Evolutionary conservation across 2,329 filamentous ascomycete species (phyloP), one percentile per base, ranked within the genome.

Genomic region (Eurotiales sp.): DNA sequence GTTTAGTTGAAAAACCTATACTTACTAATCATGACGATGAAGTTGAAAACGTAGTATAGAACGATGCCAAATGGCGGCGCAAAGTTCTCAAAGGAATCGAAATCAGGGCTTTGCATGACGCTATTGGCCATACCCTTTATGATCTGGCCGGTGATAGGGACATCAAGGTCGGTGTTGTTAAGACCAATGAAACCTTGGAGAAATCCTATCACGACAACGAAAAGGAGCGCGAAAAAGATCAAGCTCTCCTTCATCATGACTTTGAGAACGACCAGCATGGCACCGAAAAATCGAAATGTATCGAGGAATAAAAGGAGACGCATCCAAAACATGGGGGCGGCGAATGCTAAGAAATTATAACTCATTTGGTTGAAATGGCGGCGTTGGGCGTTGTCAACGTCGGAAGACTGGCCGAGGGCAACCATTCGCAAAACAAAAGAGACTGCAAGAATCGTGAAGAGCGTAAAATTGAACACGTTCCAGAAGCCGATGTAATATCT

Each of bases 31-130:
- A 96, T 96, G 63, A 99, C 88, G 34, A 97, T 85, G 64, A 99
- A 99, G 15, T 92, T 95, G 70, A 96, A 99, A 65, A 95, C 82
- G 74, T 99, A 99, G 75, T 99, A 99, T 8, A 99, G 84, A 27
- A 96, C 88, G 46, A 96, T 81, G 8, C 93, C 93, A 67, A 96
- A 99, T 0, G 93, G 93, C 11, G 88, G 90, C 19, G 87, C 88
- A 66, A 97, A 99, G 21, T 85, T 80, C 58, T 96, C 90, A 63
- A 97, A 97, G 0, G 86, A 88, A 4, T 79, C 77, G 55, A 99
- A 97, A 58, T 97, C 91, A 0, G 93, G 93, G 45, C 84, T 88
- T 66, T 91, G 87, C 84, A 99, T 90, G 49, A 99, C 80, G 4
- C 88, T 89, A 61, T 96, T 96, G 19, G 88, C 83, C 63, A 93